Base-by-base conservation (phyloP, 345 rosid species). In the Physaria fendleri region DNA sequence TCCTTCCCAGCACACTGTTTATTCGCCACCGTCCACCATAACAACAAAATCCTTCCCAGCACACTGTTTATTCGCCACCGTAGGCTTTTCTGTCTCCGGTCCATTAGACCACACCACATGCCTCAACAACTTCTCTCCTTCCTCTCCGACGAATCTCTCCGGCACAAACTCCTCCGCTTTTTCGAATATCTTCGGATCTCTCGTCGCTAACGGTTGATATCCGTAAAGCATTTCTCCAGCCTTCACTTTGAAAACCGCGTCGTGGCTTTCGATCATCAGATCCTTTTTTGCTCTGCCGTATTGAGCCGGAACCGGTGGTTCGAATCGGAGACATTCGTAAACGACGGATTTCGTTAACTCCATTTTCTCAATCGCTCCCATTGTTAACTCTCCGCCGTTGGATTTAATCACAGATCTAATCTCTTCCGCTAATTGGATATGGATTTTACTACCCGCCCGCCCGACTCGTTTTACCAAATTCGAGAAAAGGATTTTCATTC, bases 1-100 rank as follows among this genome's bases (percentile, higher is more conserved):
- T 89, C 89, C 64, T 93, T 93, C n/a, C 97, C 99, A 0, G 81
- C 97, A 13, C 95, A 93, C 43, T 93, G 99, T 33, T 93, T 93
- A 65, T 88, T 83, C 16, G 8, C 75, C 38, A 79, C 45, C 1
- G 88, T 80, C 63, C 25, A 79, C 77, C 56, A 93, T 56, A 6
- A 86, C 85, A n/a, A 93, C 97, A 22, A 93, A 86, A 59, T 89
- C 89, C 64, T 93, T 93, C n/a, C 97, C 99, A 0, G 81, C 97
- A 13, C 95, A 93, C 43, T 93, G 99, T 33, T 93, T 93, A 65
- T 88, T 83, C 16, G 8, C 75, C 38, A 79, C 45, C 1, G 88
- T 80, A 0, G 97, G 87, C 9, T 21, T 54, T 76, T 80, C 82
- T 0, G 82, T 83, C 80, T 93, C 86, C 0, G 87, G 89, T 3